Base-by-base conservation (phyloP, 345 rosid species). In the Dovyalis caffra region DNA sequence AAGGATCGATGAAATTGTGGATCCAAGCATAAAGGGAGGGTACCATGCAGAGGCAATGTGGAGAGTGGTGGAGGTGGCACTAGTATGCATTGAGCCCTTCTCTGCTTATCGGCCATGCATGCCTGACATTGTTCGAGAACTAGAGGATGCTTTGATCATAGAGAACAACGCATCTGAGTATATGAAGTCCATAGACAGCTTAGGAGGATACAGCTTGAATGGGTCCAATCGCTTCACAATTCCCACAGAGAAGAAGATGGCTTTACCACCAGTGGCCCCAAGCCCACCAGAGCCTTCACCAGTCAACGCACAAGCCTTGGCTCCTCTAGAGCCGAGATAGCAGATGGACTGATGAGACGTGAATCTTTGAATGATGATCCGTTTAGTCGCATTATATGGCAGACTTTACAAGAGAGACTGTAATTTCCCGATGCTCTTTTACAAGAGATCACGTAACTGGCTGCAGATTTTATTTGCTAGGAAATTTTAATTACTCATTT, bases 161-260 rank as follows among this genome's bases (percentile, higher is more conserved):
- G 94, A 90, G 77, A 88, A 86, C 90, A 90, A 90, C 77, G 95
- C 90, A 25, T 90, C 95, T 0, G 95, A 90, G 74, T 90, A 90
- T 70, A 85, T 90, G 90, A 87, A 76, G 80, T 90, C 95, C 73
- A 86, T 87, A 25, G 95, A 90, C 86, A 88, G 92, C 83, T 68
- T 88, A 5, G 87, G 90, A 33, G 85, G 86, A 18, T 87, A 81
- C 77, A 87, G 87, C 75, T 65, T 83, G 69, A 84, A 86, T 68
- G 90, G 87, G 20, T 90, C 92, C 20, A 85, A 82, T 71, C 85
- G 88, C 65, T 87, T 63, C 85, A 82, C 91, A 2, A 82, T 83
- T 21, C 76, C 75, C 64, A 68, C 75, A 0, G 94, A 87, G 32
- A 87, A 82, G 68, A 88, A 84, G 82, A 79, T 60, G 26, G 62